Conservation (phyloP, 2,329 filamentous ascomycete genomes). For the Annulohypoxylon truncatum region DNA sequence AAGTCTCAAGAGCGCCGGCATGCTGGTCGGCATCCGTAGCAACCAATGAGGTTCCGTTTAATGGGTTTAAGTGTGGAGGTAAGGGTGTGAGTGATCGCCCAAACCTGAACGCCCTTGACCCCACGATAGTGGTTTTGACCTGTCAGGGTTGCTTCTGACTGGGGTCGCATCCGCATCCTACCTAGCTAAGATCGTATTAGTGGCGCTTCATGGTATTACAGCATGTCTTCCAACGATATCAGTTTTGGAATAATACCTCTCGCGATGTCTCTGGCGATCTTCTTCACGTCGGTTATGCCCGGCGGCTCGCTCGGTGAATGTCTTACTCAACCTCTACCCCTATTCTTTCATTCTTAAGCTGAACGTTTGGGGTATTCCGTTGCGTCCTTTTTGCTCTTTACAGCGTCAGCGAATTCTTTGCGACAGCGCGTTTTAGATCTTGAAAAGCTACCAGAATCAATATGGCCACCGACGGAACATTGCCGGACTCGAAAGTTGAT, state of each 20-base stretch:
- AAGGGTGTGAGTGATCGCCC: conserved; percentile 8
- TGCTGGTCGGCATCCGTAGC: neutral
- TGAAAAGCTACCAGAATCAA: neutral
- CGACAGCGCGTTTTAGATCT: neutral
- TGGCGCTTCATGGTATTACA: neutral
- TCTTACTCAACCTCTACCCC: neutral
- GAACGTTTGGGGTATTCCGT: neutral
- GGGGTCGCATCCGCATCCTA: neutral
- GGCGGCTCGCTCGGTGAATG: neutral
- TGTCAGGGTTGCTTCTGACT: conserved; percentile 7
- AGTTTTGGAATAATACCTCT: neutral
- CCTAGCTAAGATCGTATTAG: conserved; percentile 1
- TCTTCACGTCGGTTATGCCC: neutral
- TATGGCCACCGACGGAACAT: conserved; percentile 19
- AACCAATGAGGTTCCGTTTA: conserved; percentile 3
- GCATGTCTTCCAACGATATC: neutral
- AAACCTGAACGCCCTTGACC: neutral
- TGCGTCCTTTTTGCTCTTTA: neutral
- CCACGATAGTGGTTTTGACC: conserved; percentile 5
- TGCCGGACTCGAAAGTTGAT: conserved; percentile 40
- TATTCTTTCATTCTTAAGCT: neutral
- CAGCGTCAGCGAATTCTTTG: neutral
- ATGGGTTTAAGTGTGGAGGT: neutral
- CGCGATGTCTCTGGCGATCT: neutral
- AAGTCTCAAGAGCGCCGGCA: neutral